Conservation (phyloP, 2,329 filamentous ascomycete species). For the Aspergillus udagawae region DNA sequence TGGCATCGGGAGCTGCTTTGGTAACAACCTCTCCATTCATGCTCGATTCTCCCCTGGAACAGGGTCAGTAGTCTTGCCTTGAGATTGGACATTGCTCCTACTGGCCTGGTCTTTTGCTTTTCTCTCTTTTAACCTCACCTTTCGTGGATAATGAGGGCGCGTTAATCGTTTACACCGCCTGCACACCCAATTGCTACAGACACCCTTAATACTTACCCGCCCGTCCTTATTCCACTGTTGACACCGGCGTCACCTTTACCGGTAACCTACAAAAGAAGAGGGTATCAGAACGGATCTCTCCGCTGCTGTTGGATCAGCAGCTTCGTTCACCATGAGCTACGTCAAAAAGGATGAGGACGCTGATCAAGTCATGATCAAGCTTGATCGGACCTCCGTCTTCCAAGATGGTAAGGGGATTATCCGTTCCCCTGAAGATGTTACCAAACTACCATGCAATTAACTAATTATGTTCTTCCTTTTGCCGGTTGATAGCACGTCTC, state of each 20-base stretch:
- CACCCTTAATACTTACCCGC: conserved; percentile 8
- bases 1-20: conserved; percentile 15
- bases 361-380: conserved; percentile 88
- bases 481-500: conserved; percentile 66
- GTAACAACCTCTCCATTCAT: conserved; percentile 12
- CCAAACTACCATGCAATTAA: conserved; percentile 12
- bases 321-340: conserved; percentile 69
- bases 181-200: conserved; percentile 12
- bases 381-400: conserved; percentile 96
- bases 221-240: conserved; percentile 20
- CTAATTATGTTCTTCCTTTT: conserved; percentile 10
- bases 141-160: conserved; percentile 29
- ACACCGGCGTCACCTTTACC: conserved; percentile 6
- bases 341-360: conserved; percentile 99
- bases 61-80: conserved; percentile 1
- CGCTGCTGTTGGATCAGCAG: conserved; percentile 30
- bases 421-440: conserved; percentile 20
- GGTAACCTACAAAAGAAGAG: conserved; percentile 2
- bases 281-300: conserved; percentile 7
- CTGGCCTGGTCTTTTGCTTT: conserved; percentile 2
- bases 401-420: conserved; percentile 74
- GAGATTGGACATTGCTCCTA: conserved; percentile 8
- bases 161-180: conserved; percentile 23
- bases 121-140: not conserved
- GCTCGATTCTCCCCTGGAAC: conserved; percentile 1